Percentiles rank a stretch among this genome's conserved stretches.
phyloP scores from a whole-genome alignment of 371 early-diverging fungal species.

The Mucor racemosus region DNA sequence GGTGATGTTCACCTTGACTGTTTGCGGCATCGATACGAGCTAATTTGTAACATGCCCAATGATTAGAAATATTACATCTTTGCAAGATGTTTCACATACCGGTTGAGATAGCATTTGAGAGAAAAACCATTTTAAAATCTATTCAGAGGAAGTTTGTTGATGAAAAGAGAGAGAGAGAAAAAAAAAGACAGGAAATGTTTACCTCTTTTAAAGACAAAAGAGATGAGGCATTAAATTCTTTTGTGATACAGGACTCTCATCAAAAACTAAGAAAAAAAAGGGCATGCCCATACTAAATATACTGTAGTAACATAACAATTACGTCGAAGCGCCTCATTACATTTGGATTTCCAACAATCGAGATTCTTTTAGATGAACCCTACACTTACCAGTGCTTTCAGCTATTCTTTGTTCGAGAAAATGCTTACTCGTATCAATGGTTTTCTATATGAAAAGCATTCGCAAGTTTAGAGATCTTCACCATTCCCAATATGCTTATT shows the following conservation, averaged over 20 bases:
- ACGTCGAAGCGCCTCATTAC: constrained; percentile 1
- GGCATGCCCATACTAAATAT: background rate
- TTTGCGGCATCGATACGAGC: constrained; percentile 35
- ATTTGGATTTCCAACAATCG: background rate
- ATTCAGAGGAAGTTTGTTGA: background rate
- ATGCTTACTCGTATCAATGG: too few species aligned
- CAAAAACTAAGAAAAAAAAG: background rate
- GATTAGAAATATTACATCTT: background rate
- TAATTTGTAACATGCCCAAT: background rate
- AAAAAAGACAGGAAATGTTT: background rate
- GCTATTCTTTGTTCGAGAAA: too few species aligned
- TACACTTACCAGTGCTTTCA: too few species aligned
- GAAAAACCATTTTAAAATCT: constrained; percentile 29
- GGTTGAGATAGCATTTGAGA: constrained; percentile 36
- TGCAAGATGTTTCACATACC: constrained; percentile 18
- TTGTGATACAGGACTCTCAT: constrained; percentile 22
- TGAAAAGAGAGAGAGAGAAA: background rate
- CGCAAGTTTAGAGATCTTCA: too few species aligned
- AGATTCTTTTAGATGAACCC: background rate
- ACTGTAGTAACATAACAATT: background rate
- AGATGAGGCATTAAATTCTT: background rate
- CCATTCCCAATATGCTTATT: too few species aligned
- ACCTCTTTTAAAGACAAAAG: constrained; percentile 1
- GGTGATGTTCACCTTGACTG: constrained; percentile 24
- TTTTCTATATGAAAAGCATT: too few species aligned